phyloP scores from a whole-genome alignment of 2,329 filamentous ascomycete genomes.

The Cladosporium austrohemisphaericum region DNA sequence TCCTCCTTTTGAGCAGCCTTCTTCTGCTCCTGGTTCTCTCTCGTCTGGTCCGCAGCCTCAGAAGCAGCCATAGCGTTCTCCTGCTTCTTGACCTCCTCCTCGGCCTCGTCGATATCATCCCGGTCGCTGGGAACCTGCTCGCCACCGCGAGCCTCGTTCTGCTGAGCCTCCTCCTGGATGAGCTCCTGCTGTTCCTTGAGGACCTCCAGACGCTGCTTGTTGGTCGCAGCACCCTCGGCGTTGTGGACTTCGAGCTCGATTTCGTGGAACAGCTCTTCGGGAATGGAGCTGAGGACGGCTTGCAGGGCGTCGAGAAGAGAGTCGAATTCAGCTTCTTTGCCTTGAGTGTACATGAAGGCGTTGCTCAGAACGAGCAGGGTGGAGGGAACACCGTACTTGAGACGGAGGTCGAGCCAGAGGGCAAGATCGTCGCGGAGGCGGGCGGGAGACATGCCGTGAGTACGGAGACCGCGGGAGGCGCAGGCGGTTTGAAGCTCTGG shows the following conservation, averaged over 20 bases:
- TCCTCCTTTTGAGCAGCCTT: constrained; percentile 1
- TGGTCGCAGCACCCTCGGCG: constrained; percentile 93
- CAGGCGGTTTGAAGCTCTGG: constrained; percentile 88
- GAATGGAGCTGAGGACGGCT: constrained; percentile 88
- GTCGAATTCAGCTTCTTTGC: constrained; percentile 76
- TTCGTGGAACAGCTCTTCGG: constrained; percentile 98
- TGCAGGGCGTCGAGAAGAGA: constrained; percentile 90
- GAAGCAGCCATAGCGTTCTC: constrained; percentile 11
- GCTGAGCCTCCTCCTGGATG: constrained; percentile 94
- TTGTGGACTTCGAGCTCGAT: constrained; percentile 98
- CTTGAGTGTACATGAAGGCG: constrained; percentile 92
- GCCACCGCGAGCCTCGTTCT: constrained; percentile 65
- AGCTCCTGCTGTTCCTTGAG: constrained; percentile 97
- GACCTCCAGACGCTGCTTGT: constrained; percentile 97
- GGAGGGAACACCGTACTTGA: constrained; percentile 92
- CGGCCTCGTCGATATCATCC: constrained; percentile 80
- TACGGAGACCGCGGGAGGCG: constrained; percentile 85
- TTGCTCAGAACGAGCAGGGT: constrained; percentile 94
- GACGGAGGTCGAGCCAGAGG: constrained; percentile 88
- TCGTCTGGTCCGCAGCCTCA: constrained; percentile 1
- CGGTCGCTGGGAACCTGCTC: constrained; percentile 59
- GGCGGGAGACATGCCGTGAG: constrained; percentile 84
- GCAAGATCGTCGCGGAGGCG: constrained; percentile 84
- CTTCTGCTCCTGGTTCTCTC: constrained; percentile 5
- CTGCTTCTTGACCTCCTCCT: constrained; percentile 16